Evolutionary conservation across 2,329 filamentous ascomycete genomes (phyloP), one percentile per base, ranked within the genome.

Genomic region (Diaporthe velutina): DNA sequence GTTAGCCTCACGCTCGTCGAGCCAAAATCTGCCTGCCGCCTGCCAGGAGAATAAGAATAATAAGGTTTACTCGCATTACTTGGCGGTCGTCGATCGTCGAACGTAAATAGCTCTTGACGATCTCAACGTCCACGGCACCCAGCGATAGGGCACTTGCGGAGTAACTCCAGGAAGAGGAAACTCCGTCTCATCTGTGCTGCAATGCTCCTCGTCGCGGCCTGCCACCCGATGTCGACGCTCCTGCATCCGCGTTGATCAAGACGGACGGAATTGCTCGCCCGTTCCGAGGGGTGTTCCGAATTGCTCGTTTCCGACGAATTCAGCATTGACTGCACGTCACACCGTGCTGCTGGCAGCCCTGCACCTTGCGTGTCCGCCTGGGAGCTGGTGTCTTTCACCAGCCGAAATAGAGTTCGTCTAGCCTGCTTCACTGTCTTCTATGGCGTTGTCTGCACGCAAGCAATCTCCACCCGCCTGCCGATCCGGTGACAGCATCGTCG

Each of bases 51-150:
- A 68, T 54, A 68, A 68, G 64, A 68, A 54, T 68, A 68, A 68
- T 68, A 68, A 68, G 64, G 64, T 68, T 68, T 68, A 40, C 48
- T 68, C 64, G 64, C 64, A 68, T 68, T 68, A 68, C 64, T 68
- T 68, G 64, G 64, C 64, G 48, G 64, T 68, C 64, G 64, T 40
- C 64, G 64, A 68, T 68, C 64, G 64, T 68, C n/a, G 48, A 68
- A 68, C 64, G 64, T 40, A 68, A 68, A 68, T 68, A 68, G 64
- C 48, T 54, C 48, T 40, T 1, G 64, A 68, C 48, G 64, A 68
- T 68, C 64, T 68, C 64, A 54, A 68, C 64, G 64, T 68, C 40
- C 48, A 52, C 19, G 64, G 64, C 64, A 28, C 45, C 48, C 22
- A 40, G 64, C 48, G 48, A 54, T 68, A 40, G 42, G 33, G 64